Conservation (phyloP, 1,284 basidiomycete genomes). For the Hypsizygus ulmarius region DNA sequence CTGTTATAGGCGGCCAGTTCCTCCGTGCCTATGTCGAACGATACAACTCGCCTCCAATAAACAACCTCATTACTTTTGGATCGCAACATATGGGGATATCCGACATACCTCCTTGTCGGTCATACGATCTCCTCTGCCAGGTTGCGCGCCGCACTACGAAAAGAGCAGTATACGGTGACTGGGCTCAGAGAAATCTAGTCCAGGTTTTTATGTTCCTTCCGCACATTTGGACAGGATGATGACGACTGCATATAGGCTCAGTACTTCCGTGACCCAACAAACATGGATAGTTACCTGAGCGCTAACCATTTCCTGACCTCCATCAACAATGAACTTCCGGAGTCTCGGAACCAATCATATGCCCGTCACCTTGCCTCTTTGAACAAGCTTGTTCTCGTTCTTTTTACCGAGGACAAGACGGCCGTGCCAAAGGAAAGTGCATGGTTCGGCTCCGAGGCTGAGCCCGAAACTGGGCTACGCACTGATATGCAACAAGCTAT, state of each 20-base stretch:
- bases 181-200: conserved; percentile 80
- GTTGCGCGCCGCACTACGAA: conserved; percentile 71
- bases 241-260: conserved; percentile 60
- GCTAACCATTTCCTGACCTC: conserved; percentile 70
- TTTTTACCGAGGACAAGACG: conserved; percentile 72
- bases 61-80: conserved; percentile 89
- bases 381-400: conserved; percentile 59
- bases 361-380: conserved; percentile 56
- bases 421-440: conserved; percentile 80
- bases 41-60: conserved; percentile 74
- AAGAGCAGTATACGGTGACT: conserved; percentile 76
- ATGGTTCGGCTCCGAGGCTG: conserved; percentile 77
- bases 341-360: conserved; percentile 58
- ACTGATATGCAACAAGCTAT: conserved; percentile 17
- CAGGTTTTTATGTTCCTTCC: conserved; percentile 36
- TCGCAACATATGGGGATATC: conserved; percentile 85
- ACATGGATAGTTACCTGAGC: conserved; percentile 67
- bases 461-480: conserved; percentile 28
- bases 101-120: conserved; percentile 72
- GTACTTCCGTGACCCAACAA: conserved; percentile 88
- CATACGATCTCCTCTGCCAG: conserved; percentile 75
- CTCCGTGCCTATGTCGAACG: conserved; percentile 87
- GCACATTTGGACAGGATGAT: background rate
- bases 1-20: conserved; percentile 72
- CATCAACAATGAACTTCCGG: conserved; percentile 72